These are phyloP conservation scores for Diaporthe sp. DNA, from an alignment of 2,329 filamentous ascomycete genomes.

Conservation along the genomic window DNA sequence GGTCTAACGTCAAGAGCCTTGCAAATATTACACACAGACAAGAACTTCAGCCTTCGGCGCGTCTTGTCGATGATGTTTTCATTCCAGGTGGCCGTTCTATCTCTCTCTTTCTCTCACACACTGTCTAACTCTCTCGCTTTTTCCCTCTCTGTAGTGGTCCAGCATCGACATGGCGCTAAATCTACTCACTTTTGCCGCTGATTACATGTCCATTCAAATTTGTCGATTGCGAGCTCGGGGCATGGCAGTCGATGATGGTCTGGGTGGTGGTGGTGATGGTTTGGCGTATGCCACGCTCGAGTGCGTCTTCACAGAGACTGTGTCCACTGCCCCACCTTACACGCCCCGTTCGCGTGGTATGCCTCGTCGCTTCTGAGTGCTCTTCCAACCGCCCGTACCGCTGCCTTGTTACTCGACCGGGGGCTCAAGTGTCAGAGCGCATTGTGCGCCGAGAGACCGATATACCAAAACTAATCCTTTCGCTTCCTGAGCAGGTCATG, in stretches of 20 bases:
- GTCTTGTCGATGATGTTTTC: neutral
- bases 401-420: neutral
- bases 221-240: neutral
- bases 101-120: neutral
- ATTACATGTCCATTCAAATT: neutral
- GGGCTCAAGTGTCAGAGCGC: too few relatives aligned
- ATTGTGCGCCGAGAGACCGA: neutral
- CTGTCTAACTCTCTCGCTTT: neutral
- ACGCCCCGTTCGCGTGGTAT: neutral
- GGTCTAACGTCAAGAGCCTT: neutral
- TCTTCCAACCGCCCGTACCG: neutral
- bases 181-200: neutral
- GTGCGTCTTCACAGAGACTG: neutral
- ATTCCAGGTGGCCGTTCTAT: neutral
- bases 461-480: too few relatives aligned
- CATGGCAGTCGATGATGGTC: neutral
- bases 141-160: neutral
- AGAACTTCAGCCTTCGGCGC: neutral
- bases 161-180: neutral
- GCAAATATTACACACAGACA: neutral
- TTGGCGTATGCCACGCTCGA: too few relatives aligned
- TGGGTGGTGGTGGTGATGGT: neutral
- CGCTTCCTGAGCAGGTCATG: neutral
- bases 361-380: neutral
- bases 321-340: neutral